Evolutionary conservation across 257 asterid genomes (phyloP).

Genomic region (Petrea volubilis): DNA sequence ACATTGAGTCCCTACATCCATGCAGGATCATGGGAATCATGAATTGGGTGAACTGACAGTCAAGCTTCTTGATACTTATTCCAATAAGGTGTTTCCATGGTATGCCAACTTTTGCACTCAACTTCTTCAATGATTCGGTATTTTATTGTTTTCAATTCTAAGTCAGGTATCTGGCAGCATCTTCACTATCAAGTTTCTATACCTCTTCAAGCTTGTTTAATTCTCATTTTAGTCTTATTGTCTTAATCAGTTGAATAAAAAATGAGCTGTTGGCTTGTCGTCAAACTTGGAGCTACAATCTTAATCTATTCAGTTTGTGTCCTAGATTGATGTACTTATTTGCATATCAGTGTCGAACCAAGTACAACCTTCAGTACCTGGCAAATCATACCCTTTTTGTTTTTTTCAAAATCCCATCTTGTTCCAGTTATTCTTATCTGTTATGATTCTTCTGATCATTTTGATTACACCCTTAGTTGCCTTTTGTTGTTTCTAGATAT

Average conservation of each 20-base stretch:
- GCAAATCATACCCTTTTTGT: no score
- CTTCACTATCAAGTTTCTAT: neutral
- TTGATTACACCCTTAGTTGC: constrained; percentile 6
- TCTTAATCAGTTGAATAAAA: neutral
- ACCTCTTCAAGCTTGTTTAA: neutral
- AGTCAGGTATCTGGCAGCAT: neutral
- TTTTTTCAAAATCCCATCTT: no score
- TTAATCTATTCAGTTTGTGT: no score
- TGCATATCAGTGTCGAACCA: no score
- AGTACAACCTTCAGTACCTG: no score
- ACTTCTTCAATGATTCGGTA: neutral
- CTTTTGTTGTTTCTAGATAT: constrained; percentile 11
- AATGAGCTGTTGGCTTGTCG: no score
- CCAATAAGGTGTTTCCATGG: constrained; percentile 81
- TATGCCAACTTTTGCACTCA: constrained; percentile 28
- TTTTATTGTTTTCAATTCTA: neutral
- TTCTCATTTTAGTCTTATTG: neutral
- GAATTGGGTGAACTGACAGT: constrained; percentile 43
- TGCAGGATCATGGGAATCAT: constrained; percentile 63
- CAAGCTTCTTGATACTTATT: constrained; percentile 76
- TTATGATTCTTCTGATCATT: neutral
- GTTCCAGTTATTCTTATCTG: constrained; percentile 3
- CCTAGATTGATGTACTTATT: no score
- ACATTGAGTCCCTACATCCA: constrained; percentile 14
- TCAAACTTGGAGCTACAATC: no score